Evolutionary conservation across 2,329 filamentous ascomycete genomes (phyloP), one percentile per base, ranked within the genome.

Genomic region (Trichoderma hamatum): DNA sequence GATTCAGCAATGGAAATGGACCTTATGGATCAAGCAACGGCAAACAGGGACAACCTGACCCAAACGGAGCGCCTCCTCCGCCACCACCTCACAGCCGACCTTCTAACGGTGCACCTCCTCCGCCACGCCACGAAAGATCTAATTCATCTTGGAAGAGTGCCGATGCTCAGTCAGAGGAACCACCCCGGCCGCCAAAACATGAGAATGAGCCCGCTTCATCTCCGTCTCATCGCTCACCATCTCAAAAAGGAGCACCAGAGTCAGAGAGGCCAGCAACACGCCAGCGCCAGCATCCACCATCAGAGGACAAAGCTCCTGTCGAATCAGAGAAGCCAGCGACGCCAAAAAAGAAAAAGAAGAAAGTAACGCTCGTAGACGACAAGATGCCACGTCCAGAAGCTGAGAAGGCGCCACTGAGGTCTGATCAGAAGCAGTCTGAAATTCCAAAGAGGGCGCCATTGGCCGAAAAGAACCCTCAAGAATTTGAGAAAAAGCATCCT

Each of bases 271-370:
- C 73, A 6, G 19, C 65, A 26, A 65, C 71, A 39, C 72, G 68
- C 58, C 70, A 71, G 43, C 74, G 58, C n/a, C 62, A 74, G 39
- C 62, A 71, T 56, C 75, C 76, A 46, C 71, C 70, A 55, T 60
- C 73, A n/a, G 70, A 65, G 30, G 60, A 71, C n/a, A 70, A 63
- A 14, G 55, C 28, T 13, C 49, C 26, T 28, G 72, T 79, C 16
- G 72, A 73, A 67, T 65, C 73, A 46, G 70, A 72, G 28, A 69
- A 70, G 32, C 58, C 60, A 19, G 59, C 72, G 30, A 68, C 61
- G 16, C 72, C 76, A 21, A 62, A 68, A 51, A 68, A 56, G 11
- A 68, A 58, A 28, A 66, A 66, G 63, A 66, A 66, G 63, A 66
- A 43, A 24, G 52, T 16, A 1, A 28, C 52, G 10, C 39, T 54